Evolutionary conservation across 108 stramenopile species (phyloP), one percentile per base, ranked within the genome.

Genomic region (Cyclotella baltica): DNA sequence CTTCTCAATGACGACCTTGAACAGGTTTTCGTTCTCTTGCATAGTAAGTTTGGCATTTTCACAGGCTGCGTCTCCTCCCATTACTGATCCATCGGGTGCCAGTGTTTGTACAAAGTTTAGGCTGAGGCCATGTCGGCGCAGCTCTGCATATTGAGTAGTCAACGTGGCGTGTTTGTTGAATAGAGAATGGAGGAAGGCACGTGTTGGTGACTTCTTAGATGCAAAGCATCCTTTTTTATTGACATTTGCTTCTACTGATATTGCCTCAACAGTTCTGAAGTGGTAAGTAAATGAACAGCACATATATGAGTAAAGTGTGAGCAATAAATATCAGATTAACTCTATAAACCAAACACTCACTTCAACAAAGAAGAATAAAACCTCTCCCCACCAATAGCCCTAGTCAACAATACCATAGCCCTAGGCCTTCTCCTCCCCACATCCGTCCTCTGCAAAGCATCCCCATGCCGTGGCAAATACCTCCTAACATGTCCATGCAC

Each of bases 401-500:
- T 70, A 6, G 95, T 96, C 62, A 96, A 61, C 28, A 96, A 29
- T 0, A 96, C 87, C 83, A 93, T 77, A 1, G 92, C 95, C n/a
- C 95, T 81, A 28, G 89, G 87, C 15, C 89, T 84, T 56, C 95
- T 78, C 28, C 95, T 78, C 43, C 95, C 95, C 9, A 96, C 90
- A 76, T 96, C 95, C 50, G 84, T 85, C 33, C 95, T 74, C 16
- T 75, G 59, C 67, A 61, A 38, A 10, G 86, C 82, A 38, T 74
- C 78, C 2, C 29, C 37, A 77, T 93, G 90, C 15, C 40, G 62
- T 0, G 94, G 90, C 57, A 90, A 76, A 47, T 89, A 90, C 27
- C 94, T 84, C 43, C 94, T 75, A 11, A 95, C 94, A 77, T 93
- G 92, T 6, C 92, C 89, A 76, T 95, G 89, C 30, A 92, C 72